Conservation (phyloP, 768 basidiomycete species). For the Macrocybe gigantea region DNA sequence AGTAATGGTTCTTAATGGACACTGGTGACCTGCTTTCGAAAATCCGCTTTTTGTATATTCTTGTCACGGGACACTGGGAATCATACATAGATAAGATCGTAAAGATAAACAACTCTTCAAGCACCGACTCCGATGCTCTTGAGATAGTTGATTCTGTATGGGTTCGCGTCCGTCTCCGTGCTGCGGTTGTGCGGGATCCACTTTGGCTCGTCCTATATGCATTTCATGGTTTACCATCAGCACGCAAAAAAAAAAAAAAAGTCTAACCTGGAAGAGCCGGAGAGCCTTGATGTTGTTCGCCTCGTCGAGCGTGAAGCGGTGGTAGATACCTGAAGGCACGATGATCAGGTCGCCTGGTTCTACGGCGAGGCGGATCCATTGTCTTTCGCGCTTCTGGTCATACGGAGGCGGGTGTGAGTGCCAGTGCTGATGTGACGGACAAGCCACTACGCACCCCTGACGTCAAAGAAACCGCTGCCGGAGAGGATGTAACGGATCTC, state of each 20-base stretch:
- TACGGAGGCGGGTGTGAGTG: background rate
- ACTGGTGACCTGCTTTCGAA: no score
- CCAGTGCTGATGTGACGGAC: background rate
- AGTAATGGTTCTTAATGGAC: no score
- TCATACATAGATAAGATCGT: no score
- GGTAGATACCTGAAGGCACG: conserved; percentile 88
- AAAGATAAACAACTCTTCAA: conserved; percentile 8
- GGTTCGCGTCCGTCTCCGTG: conserved; percentile 56
- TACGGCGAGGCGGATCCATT: conserved; percentile 80
- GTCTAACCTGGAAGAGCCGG: conserved; percentile 73
- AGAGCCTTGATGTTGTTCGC: conserved; percentile 68
- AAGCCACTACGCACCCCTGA: conserved; percentile 54
- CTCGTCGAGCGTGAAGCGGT: conserved; percentile 88
- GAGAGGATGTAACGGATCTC: conserved; percentile 86
- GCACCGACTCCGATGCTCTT: conserved; percentile 38
- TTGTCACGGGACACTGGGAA: no score
- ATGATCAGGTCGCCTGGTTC: conserved; percentile 80
- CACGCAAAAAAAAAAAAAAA: background rate
- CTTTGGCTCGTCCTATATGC: conserved; percentile 77
- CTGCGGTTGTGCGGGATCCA: conserved; percentile 78
- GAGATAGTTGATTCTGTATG: conserved; percentile 57
- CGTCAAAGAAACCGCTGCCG: conserved; percentile 91
- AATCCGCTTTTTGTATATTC: no score
- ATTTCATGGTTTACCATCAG: no score
- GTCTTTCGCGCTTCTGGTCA: conserved; percentile 53